Conservation (phyloP, 208 protist species). For the Vickermania ingenoplastis region DNA sequence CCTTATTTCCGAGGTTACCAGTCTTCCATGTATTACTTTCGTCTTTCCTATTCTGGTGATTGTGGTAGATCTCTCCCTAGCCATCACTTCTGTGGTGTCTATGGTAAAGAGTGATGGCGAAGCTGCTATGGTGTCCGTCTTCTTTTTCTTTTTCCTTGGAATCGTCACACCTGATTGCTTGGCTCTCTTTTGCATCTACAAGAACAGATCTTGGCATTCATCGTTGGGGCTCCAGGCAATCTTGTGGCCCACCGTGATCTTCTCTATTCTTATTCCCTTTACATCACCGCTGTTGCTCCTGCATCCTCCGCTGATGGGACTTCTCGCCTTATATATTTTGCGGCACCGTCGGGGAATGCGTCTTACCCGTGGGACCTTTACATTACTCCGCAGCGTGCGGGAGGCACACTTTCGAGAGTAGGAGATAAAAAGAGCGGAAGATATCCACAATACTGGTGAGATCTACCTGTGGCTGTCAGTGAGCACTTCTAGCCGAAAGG, state of each 20-base stretch:
- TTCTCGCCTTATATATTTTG: slow-evolving; percentile 56
- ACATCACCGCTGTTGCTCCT: slow-evolving; percentile 49
- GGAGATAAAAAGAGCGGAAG: too few species aligned
- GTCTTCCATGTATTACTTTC: slow-evolving; percentile 5
- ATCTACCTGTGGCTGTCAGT: background rate
- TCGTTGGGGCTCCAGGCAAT: slow-evolving; percentile 47
- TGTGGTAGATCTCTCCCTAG: background rate
- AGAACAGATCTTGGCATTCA: slow-evolving; percentile 26
- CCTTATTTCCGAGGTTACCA: background rate
- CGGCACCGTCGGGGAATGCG: slow-evolving; percentile 39
- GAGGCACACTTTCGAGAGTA: background rate
- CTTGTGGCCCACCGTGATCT: slow-evolving; percentile 41
- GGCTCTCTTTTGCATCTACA: slow-evolving; percentile 34
- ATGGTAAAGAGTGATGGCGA: background rate
- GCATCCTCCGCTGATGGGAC: slow-evolving; percentile 33
- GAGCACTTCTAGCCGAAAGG: too few species aligned
- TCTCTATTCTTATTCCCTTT: slow-evolving; percentile 48
- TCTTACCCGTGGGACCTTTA: slow-evolving; percentile 11
- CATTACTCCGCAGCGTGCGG: background rate
- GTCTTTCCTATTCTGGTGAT: slow-evolving; percentile 1
- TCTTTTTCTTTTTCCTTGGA: background rate
- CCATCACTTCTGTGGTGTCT: background rate
- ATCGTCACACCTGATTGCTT: slow-evolving; percentile 41
- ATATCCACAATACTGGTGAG: background rate
- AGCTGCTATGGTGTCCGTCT: slow-evolving; percentile 1